Evolutionary conservation across 2,329 filamentous ascomycete species (phyloP).

Genomic region (Aspergillus quadrilineatus): DNA sequence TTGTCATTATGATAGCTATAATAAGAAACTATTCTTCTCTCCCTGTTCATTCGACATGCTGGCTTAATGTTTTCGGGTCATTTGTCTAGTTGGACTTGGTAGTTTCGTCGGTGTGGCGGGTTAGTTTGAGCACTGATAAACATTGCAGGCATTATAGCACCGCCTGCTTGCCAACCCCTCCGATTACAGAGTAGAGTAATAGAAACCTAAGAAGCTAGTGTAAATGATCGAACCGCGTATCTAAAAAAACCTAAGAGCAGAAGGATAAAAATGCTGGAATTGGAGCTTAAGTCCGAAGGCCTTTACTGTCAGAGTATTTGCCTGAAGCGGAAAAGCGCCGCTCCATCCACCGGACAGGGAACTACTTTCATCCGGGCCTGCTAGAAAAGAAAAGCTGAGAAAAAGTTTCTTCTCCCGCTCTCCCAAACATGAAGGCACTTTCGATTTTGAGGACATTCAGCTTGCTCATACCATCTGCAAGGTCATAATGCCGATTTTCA

Average conservation of each 20-base stretch:
- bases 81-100: background rate
- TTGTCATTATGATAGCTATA: conserved; percentile 1
- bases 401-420: conserved; percentile 8
- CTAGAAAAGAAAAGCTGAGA: background rate
- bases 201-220: no score
- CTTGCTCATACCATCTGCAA: background rate
- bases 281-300: background rate
- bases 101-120: background rate
- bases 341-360: background rate
- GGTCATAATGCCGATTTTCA: background rate
- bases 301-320: background rate
- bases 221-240: no score
- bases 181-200: no score
- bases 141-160: no score
- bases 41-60: background rate
- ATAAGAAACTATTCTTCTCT: background rate
- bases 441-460: background rate
- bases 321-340: conserved; percentile 9
- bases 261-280: no score
- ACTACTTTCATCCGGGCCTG: conserved; percentile 4
- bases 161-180: no score
- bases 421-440: background rate
- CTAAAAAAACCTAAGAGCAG: no score
- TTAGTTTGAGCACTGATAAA: background rate
- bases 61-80: background rate